These are phyloP conservation scores for Immersiporthe knoxdaviesiana DNA, from an alignment of 2,329 filamentous ascomycete genomes.

Conservation along the genomic window DNA sequence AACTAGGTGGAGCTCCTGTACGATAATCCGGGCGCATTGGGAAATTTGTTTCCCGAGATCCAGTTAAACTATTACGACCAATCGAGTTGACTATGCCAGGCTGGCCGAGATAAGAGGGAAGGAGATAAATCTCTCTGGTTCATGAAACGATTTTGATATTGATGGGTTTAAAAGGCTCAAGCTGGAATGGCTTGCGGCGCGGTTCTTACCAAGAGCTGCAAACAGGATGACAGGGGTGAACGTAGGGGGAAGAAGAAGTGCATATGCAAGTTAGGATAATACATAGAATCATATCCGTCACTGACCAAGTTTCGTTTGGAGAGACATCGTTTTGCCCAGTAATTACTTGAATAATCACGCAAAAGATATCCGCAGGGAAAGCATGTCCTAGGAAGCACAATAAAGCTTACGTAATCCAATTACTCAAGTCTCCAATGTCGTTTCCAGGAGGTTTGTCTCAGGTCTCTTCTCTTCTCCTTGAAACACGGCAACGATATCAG, in stretches of 20 bases:
- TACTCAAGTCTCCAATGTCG: too few relatives aligned
- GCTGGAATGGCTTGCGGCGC: background rate
- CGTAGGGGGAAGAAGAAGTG: background rate
- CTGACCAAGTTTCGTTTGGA: too few relatives aligned
- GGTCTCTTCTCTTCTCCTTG: slow-evolving; percentile 1
- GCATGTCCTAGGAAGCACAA: too few relatives aligned
- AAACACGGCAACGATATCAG: slow-evolving; percentile 7
- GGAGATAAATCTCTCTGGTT: background rate
- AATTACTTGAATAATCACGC: too few relatives aligned
- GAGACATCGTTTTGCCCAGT: too few relatives aligned
- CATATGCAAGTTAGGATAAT: background rate
- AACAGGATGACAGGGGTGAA: background rate
- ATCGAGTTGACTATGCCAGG: background rate
- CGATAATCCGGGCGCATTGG: background rate
- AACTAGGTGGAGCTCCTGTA: background rate
- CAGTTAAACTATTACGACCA: background rate
- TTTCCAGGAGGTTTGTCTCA: background rate
- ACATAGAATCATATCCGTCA: background rate
- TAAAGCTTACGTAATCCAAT: background rate
- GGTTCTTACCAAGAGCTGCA: background rate
- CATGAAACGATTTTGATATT: background rate
- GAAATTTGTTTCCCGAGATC: background rate
- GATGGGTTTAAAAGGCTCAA: background rate
- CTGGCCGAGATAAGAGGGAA: background rate
- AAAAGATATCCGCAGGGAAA: too few relatives aligned